Percentiles rank a stretch among this genome's conserved stretches.
Conservation (phyloP, 2,329 filamentous ascomycete genomes). For the Colletotrichum godetiae region DNA sequence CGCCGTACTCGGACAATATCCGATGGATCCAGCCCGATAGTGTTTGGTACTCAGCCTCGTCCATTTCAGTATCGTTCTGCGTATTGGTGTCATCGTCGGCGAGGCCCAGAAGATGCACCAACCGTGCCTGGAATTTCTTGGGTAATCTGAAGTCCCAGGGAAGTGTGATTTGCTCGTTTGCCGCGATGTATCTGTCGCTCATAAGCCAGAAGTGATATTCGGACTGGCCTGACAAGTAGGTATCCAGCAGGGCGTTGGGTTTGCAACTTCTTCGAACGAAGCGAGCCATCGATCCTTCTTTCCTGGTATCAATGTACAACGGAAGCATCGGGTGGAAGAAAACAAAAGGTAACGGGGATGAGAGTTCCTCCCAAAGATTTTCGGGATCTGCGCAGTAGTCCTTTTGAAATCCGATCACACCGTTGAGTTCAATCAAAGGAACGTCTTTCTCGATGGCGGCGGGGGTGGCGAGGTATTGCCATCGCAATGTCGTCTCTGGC, state of each 20-base stretch:
- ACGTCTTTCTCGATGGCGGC: conserved; percentile 66
- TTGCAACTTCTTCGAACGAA: conserved; percentile 93
- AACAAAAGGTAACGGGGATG: conserved; percentile 77
- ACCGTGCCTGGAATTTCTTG: conserved; percentile 64
- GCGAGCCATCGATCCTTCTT: conserved; percentile 85
- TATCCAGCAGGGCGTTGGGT: conserved; percentile 89
- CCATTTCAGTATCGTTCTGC: conserved; percentile 65
- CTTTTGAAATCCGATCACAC: conserved; percentile 78
- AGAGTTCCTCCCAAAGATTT: conserved; percentile 76
- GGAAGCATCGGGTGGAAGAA: conserved; percentile 91
- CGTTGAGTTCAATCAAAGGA: conserved; percentile 78
- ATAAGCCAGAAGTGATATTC: conserved; percentile 96
- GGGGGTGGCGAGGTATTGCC: conserved; percentile 72
- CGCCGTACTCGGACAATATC: conserved; percentile 81
- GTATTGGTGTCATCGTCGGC: conserved; percentile 66
- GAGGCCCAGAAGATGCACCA: conserved; percentile 70
- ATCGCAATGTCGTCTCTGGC: conserved; percentile 71
- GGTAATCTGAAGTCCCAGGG: conserved; percentile 76
- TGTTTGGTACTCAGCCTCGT: conserved; percentile 68
- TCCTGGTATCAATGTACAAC: conserved; percentile 91
- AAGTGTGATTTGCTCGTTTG: conserved; percentile 72
- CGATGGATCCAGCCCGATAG: conserved; percentile 74
- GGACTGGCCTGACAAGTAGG: conserved; percentile 80
- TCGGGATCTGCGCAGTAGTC: conserved; percentile 75
- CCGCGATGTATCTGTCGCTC: conserved; percentile 79